These are phyloP conservation scores for Chlamydomonas incerta DNA, from an alignment of 139 green algal genomes.

Conservation along the genomic window DNA sequence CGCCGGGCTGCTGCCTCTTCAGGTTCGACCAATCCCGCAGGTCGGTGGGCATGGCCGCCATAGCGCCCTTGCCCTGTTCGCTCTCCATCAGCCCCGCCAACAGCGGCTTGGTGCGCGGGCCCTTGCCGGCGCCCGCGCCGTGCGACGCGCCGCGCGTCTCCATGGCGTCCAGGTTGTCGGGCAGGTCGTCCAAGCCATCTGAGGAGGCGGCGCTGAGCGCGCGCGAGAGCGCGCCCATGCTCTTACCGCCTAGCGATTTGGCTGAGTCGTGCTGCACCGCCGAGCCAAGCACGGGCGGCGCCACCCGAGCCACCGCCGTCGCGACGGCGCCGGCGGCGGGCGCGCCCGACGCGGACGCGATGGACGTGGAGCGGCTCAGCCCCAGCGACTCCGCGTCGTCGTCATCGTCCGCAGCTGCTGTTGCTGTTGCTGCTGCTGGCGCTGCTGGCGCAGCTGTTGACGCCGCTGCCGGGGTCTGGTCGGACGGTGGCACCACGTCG, in stretches of 20 bases:
- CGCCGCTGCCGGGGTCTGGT: background rate
- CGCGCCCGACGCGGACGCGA: background rate
- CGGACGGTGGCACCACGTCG: background rate
- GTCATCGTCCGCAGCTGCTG: background rate
- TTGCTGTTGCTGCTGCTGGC: background rate
- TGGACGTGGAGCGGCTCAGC: background rate
- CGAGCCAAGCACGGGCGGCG: background rate
- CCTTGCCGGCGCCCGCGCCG: no score
- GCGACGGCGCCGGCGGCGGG: no score
- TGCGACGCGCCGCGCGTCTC: no score
- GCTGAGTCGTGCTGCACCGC: background rate
- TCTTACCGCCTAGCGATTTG: background rate
- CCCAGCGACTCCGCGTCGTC: conserved; percentile 6
- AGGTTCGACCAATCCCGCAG: background rate
- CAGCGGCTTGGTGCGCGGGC: background rate
- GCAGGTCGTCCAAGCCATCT: background rate
- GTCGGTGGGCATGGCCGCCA: conserved; percentile 22
- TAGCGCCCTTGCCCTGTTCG: conserved; percentile 10
- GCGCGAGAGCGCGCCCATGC: background rate
- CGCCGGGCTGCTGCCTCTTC: conserved; percentile 1
- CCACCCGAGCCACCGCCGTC: background rate
- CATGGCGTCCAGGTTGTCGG: conserved; percentile 14
- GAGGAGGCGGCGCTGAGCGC: conserved; percentile 10
- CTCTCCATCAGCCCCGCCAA: background rate
- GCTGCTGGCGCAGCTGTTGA: background rate